phyloP scores from a whole-genome alignment of 192 early-diverging fungal species.

The Dissophora globulifera region DNA sequence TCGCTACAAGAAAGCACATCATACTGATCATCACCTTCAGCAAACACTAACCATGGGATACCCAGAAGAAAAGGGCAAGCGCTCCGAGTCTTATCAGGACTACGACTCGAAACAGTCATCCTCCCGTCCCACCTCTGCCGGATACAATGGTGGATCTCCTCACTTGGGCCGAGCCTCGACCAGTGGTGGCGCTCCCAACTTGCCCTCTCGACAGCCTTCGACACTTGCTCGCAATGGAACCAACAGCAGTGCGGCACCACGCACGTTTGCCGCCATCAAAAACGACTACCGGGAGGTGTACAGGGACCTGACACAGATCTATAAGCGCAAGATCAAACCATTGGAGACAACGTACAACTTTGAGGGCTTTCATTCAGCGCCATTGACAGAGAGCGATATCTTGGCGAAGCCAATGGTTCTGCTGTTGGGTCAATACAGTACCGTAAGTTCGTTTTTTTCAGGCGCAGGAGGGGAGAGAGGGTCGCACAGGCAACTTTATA shows the following conservation, averaged over 20 bases:
- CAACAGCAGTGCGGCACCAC: neutral
- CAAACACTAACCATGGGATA: conserved; percentile 28
- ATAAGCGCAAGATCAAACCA: conserved; percentile 77
- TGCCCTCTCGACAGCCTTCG: conserved; percentile 18
- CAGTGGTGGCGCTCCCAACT: neutral
- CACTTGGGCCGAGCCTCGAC: neutral
- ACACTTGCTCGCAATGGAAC: conserved; percentile 5
- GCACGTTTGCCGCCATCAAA: conserved; percentile 21
- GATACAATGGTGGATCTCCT: conserved; percentile 2
- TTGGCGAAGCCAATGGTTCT: conserved; percentile 91
- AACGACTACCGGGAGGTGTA: conserved; percentile 69
- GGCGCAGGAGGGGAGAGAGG: no score
- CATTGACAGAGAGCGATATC: conserved; percentile 84
- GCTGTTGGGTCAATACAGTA: conserved; percentile 88
- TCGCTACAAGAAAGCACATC: neutral
- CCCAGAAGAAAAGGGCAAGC: conserved; percentile 19
- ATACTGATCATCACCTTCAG: neutral
- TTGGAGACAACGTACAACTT: conserved; percentile 81
- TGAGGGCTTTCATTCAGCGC: conserved; percentile 83
- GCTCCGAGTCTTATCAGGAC: neutral
- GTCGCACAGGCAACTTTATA: no score
- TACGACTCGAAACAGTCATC: conserved; percentile 3
- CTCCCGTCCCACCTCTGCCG: conserved; percentile 14
- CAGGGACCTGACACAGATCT: conserved; percentile 71
- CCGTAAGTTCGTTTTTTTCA: conserved; percentile 42